Conservation (phyloP, 352 stramenopile genomes). For the Phytopythium cucurbitacearum region DNA sequence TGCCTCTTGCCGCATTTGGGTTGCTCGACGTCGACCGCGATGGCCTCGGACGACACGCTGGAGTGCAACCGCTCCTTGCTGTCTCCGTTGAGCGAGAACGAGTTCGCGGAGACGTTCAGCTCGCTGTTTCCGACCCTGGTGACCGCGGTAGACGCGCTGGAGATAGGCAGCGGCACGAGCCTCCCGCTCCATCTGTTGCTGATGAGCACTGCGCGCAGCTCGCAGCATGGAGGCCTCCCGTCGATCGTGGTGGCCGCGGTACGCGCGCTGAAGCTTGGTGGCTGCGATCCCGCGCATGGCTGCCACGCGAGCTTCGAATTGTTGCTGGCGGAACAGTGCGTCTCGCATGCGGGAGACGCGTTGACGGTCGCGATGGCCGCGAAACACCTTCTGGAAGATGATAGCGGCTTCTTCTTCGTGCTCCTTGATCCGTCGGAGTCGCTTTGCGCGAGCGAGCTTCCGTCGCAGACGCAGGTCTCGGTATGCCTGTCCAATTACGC, state of each 20-base stretch:
- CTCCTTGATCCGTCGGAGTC: conserved; percentile 45
- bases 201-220: conserved; percentile 40
- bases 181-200: conserved; percentile 39
- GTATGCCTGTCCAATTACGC: conserved; percentile 42
- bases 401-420: conserved; percentile 56
- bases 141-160: conserved; percentile 73
- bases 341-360: conserved; percentile 40
- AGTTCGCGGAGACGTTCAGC: conserved; percentile 44
- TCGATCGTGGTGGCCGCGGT: conserved; percentile 56
- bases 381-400: conserved; percentile 75
- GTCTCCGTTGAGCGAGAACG: conserved; percentile 36
- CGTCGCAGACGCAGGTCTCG: conserved; percentile 48
- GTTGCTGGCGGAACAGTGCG: conserved; percentile 29
- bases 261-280: conserved; percentile 69
- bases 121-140: conserved; percentile 44
- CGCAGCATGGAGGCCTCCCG: conserved; percentile 41
- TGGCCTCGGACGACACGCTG: conserved; percentile 75
- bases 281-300: conserved; percentile 58
- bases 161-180: conserved; percentile 43
- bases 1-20: conserved; percentile 34
- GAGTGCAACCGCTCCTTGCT: conserved; percentile 49
- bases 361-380: conserved; percentile 52
- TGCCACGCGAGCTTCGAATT: conserved; percentile 46
- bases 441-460: conserved; percentile 39
- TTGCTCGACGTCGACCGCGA: conserved; percentile 32